Base-by-base conservation (phyloP, 306 rosid genomes). In the Senna siamea region DNA sequence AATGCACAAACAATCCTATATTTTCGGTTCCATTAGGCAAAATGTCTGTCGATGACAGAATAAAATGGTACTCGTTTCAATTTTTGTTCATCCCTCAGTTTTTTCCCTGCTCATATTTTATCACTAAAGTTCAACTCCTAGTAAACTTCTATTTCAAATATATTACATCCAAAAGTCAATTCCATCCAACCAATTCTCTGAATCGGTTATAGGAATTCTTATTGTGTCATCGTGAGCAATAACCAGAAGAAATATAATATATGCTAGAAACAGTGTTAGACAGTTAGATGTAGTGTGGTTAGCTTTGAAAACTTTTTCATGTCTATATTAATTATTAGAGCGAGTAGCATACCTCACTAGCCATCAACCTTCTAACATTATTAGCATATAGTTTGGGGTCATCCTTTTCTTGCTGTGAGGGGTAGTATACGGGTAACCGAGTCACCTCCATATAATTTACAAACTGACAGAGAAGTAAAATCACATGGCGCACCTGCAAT, bases 391-490 rank as follows among this genome's bases (percentile, higher is more conserved):
- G 78, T 79, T 86, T 95, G 41, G 97, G 92, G 59, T 95, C 96
- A 77, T 95, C 93, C 88, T 79, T 90, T 82, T 92, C 99, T 85
- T 92, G 90, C 66, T 86, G 85, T 13, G 95, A 81, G 69, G 99
- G 98, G 77, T 79, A 51, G 79, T 90, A 92, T 56, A 87, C 72
- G 18, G 98, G 99, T 74, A 95, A 85, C 60, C 78, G 72, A 55
- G 56, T 71, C 81, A 89, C 98, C 85, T 95, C 99, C 76, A 92
- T 74, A 79, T 87, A 66, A 83, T 92, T 95, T 48, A 87, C 95
- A 87, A 95, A 95, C 72, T 95, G 98, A 79, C 98, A 95, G 7
- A 95, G 88, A 79, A 95, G 99, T 73, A 87, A 81, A 81, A 90
- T 73, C 80, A 95, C 89, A 87, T 95, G 99, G 44, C 98, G 92